phyloP scores from a whole-genome alignment of 305 asterid species.

The Fraxinus baroniana region DNA sequence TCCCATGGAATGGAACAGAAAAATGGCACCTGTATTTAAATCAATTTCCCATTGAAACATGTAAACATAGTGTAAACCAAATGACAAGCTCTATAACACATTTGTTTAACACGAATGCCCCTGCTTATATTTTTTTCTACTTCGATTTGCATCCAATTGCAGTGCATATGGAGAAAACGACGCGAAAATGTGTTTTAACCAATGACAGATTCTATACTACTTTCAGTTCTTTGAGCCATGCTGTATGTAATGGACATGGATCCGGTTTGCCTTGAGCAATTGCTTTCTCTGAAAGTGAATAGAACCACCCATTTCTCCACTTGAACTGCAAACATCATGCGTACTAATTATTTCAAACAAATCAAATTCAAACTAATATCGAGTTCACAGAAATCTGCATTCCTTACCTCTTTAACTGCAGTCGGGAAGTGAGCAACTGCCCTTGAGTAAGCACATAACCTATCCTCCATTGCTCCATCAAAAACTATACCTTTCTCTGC shows the following conservation, averaged over 20 bases:
- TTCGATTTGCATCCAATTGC: background rate
- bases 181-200: background rate
- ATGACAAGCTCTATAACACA: background rate
- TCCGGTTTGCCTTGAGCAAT: slow-evolving; percentile 69
- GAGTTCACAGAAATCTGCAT: background rate
- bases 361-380: background rate
- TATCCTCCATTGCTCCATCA: slow-evolving; percentile 72
- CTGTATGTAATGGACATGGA: slow-evolving; percentile 88
- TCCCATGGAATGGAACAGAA: background rate
- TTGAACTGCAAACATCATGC: slow-evolving; percentile 53
- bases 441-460: slow-evolving; percentile 85
- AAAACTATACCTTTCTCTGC: slow-evolving; percentile 74
- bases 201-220: slow-evolving; percentile 33
- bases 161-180: background rate
- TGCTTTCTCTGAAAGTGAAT: slow-evolving; percentile 80
- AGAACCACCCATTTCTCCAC: slow-evolving; percentile 98
- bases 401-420: slow-evolving; percentile 89
- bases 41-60: background rate
- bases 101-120: background rate
- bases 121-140: background rate
- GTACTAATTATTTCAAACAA: background rate
- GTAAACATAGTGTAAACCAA: background rate
- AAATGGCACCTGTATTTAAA: background rate
- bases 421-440: slow-evolving; percentile 97
- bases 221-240: slow-evolving; percentile 90